Base-by-base conservation (phyloP, 768 basidiomycete genomes). In the Leccinum sublutescens region DNA sequence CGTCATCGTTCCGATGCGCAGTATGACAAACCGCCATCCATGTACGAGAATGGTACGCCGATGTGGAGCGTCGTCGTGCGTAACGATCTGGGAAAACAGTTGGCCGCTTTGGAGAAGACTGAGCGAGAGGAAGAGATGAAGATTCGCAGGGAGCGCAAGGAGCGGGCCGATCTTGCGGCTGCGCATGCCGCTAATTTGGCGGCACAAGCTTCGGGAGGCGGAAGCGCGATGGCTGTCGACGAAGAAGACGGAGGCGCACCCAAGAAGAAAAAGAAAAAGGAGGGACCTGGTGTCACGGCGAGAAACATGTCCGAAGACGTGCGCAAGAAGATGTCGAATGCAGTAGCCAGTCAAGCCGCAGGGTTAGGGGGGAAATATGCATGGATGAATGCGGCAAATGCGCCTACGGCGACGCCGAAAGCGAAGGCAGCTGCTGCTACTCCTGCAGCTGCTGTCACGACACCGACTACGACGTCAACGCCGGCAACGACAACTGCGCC, bases 241-340 rank as follows among this genome's bases (percentile, higher is more conserved):
- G 81, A 78, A 9, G 85, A 82, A 17, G 84, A 82, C 5, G 82
- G 78, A 2, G 80, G 78, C 36, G 82, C 81, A 52, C 86, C 87
- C 75, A 91, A 89, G 77, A 91, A 91, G 72, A 81, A 81, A 75
- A 83, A 88, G 73, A 92, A 91, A 71, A 87, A 88, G 69, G 91
- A 92, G 33, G 89, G 89, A 0, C 90, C 91, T 0, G 89, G 91
- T 11, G 88, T 92, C 11, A 90, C 89, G 0, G 91, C 92, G 56
- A 78, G 89, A 57, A 94, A 93, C 68, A 92, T 95, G 90, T 88
- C 87, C 5, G 93, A 94, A 73, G 93, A 95, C 65, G 89, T 93
- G 66, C 79, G 87, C 64, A 95, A 95, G 80, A 93, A 92, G 71
- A 86, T 95, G 86, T 89, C 88, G 34, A 93, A 96, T 71, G 89